Percentiles rank a stretch among this genome's conserved stretches.
Evolutionary conservation across 805 yeast species (phyloP).

Genomic region (Zygotorulaspora chibaensis): DNA sequence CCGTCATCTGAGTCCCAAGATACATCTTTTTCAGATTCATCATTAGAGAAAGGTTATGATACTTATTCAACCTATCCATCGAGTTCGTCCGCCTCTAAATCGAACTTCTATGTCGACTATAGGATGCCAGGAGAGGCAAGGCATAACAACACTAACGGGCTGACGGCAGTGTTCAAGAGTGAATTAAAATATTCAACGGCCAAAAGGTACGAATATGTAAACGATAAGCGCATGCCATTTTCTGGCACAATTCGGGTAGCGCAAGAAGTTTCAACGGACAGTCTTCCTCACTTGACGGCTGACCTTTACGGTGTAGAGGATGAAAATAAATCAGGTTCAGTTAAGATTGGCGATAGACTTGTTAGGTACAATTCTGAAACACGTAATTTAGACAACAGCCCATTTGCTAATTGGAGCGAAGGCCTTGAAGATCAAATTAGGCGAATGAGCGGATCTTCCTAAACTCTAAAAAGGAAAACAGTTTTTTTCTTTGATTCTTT

Average conservation of each 20-base stretch:
- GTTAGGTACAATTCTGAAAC: no score
- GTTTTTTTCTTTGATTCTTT: neutral
- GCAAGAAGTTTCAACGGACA: no score
- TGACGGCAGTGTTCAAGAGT: neutral
- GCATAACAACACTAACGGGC: slow-evolving; percentile 1
- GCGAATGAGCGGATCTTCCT: no score
- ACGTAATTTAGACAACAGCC: no score
- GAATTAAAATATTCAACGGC: neutral
- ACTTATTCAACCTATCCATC: slow-evolving; percentile 5
- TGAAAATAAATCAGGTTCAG: no score
- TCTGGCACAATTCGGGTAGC: no score
- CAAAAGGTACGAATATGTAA: neutral
- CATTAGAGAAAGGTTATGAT: slow-evolving; percentile 10
- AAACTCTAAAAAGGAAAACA: neutral
- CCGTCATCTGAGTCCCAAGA: slow-evolving; percentile 6
- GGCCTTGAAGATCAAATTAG: no score
- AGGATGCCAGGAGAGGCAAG: slow-evolving; percentile 17
- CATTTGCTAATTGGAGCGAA: no score
- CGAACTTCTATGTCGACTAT: slow-evolving; percentile 25
- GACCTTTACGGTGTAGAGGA: no score
- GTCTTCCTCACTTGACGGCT: no score
- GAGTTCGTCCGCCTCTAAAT: slow-evolving; percentile 11
- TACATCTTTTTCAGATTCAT: slow-evolving; percentile 9
- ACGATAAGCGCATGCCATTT: neutral
- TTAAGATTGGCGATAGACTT: no score